Evolutionary conservation across 805 yeast species (phyloP).

Genomic region (Starmerella asiatica): DNA sequence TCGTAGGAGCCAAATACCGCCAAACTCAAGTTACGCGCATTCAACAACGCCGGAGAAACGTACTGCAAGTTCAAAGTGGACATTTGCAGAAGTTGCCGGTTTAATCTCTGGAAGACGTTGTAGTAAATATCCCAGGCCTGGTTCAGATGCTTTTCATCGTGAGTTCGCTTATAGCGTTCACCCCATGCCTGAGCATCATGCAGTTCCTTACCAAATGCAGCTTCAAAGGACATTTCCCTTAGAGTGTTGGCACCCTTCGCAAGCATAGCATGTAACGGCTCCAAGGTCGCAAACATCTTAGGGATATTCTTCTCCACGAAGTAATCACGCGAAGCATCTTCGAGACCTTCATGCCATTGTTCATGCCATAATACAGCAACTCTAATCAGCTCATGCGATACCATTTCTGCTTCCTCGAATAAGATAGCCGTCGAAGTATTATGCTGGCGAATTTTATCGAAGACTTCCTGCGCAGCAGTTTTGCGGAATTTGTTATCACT

Average conservation of each 20-base stretch:
- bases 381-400: conserved; percentile 83
- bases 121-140: conserved; percentile 98
- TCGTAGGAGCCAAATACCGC: conserved; percentile 91
- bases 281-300: conserved; percentile 82
- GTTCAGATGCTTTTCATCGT: conserved; percentile 74
- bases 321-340: conserved; percentile 86
- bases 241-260: conserved; percentile 79
- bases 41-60: conserved; percentile 79
- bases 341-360: conserved; percentile 94
- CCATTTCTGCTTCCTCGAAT: conserved; percentile 86
- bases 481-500: conserved; percentile 84
- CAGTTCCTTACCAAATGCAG: conserved; percentile 85
- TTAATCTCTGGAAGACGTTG: conserved; percentile 80
- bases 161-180: conserved; percentile 66
- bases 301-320: conserved; percentile 92
- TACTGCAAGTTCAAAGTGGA: conserved; percentile 79
- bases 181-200: conserved; percentile 93
- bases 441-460: conserved; percentile 84
- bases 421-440: conserved; percentile 43
- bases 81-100: conserved; percentile 76
- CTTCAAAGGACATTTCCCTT: conserved; percentile 82
- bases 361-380: conserved; percentile 97
- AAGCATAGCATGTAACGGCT: conserved; percentile 75
- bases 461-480: conserved; percentile 78
- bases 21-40: conserved; percentile 63